A percentile compares a stretch with the other conserved stretches of the same genome.
Conservation (phyloP, 169 alveolate species). For the Plasmodium gonderi region DNA sequence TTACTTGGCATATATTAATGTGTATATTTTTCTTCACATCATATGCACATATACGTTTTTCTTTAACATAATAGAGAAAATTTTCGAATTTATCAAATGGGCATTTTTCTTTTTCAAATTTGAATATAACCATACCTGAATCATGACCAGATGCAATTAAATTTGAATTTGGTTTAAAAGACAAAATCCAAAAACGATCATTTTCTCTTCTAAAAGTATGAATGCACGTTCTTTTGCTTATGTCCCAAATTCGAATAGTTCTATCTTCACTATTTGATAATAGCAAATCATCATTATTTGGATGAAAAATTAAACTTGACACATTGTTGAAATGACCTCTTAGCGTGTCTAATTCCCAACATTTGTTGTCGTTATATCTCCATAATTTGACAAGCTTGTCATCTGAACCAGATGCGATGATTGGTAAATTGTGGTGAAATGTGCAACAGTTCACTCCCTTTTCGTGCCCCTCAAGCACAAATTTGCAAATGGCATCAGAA, state of each 20-base stretch:
- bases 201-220: constrained; percentile 92
- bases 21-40: constrained; percentile 72
- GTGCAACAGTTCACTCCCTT: constrained; percentile 97
- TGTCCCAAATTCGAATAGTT: constrained; percentile 95
- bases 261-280: constrained; percentile 95
- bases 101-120: constrained; percentile 88
- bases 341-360: constrained; percentile 95
- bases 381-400: constrained; percentile 95
- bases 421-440: constrained; percentile 91
- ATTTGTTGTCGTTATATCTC: constrained; percentile 93
- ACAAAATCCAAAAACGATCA: constrained; percentile 96
- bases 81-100: constrained; percentile 82
- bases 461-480: constrained; percentile 96
- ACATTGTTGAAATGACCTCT: constrained; percentile 96
- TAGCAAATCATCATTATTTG: constrained; percentile 89
- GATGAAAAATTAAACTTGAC: constrained; percentile 93
- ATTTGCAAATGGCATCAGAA: constrained; percentile 84
- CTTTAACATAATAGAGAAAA: constrained; percentile 84
- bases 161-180: constrained; percentile 88
- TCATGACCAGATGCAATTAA: constrained; percentile 96
- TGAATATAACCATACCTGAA: constrained; percentile 92
- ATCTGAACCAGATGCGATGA: constrained; percentile 95
- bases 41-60: constrained; percentile 84
- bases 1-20: neutral
- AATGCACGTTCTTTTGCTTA: constrained; percentile 89